Base-by-base conservation (phyloP, 352 stramenopile species). In the Phytophthora litchii region DNA sequence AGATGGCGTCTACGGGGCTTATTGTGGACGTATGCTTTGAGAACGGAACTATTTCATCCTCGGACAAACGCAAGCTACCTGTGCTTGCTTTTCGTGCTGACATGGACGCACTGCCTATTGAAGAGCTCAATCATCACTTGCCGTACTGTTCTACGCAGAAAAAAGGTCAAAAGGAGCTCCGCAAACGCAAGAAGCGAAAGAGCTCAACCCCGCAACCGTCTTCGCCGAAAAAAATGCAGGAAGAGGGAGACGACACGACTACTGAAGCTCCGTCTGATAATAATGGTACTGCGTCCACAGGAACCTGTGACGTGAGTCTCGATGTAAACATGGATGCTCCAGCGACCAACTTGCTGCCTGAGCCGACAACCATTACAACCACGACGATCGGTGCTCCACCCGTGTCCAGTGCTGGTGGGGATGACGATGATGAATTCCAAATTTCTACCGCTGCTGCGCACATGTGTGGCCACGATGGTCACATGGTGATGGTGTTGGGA, bases 61-160 rank as follows among this genome's bases (percentile, higher is more conserved):
- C 53, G 16, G 86, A 91, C 27, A 78, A 81, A 31, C 72, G 80
- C 41, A 85, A 84, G 50, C 44, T 84, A 11, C 93, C 91, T 1
- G 95, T 96, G 42, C 57, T 99, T 5, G 83, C 96, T 3, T 88
- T 99, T 44, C 83, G 96, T 38, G 92, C 96, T 7, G 96, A 99
- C 67, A 99, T 99, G 89, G 96, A 99, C 70, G 95, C 91, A 12
- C 67, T 98, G 12, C 94, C 95, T 3, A 97, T 99, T 62, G 66
- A 90, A 59, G 86, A 95, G 54, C 53, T 87, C 48, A 94, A 92
- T 44, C 70, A 89, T 13, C 80, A 92, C 60, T 60, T 94, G 58
- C 74, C 83, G 2, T 92, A 92, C 47, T 89, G 79, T 45, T 94
- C 85, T 10, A 89, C 76, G 16, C 67, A 86, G 54, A 90, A 86